Percentiles rank a stretch among this genome's conserved stretches.
Conservation (phyloP, 345 rosid species). For the Ceriops zippeliana region DNA sequence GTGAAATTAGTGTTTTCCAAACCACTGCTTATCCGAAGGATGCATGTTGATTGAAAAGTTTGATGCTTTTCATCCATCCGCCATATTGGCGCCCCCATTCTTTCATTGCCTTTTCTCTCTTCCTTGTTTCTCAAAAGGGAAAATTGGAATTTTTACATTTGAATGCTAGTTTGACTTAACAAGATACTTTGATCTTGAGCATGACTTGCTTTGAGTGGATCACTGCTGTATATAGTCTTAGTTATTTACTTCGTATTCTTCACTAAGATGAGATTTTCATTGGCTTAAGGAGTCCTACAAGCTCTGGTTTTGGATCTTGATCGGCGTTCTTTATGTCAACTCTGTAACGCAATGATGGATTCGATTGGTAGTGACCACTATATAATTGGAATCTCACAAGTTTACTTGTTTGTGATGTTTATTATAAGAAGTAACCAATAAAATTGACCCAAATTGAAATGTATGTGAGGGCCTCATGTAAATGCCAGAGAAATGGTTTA, state of each 20-base stretch:
- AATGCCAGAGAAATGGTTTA: not conserved
- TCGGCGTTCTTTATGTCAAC: not conserved
- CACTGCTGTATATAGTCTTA: too few species aligned
- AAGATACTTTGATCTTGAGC: too few species aligned
- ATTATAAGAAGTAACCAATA: constrained; percentile 2
- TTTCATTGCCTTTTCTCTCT: too few species aligned
- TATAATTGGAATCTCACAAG: not conserved
- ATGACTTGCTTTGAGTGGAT: too few species aligned
- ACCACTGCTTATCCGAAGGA: not conserved
- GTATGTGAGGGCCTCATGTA: too few species aligned
- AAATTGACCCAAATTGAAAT: constrained; percentile 8
- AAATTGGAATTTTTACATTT: too few species aligned
- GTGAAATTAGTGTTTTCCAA: not conserved
- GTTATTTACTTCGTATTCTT: too few species aligned
- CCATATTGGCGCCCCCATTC: too few species aligned
- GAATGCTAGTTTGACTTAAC: too few species aligned
- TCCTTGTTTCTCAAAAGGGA: too few species aligned
- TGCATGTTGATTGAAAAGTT: not conserved
- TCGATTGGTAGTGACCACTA: not conserved
- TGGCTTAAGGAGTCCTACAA: too few species aligned
- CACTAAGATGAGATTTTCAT: too few species aligned
- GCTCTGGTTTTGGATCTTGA: not conserved
- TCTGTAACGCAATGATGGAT: not conserved
- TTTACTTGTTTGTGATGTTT: not conserved
- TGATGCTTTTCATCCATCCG: not conserved